phyloP scores from a whole-genome alignment of 305 asterid genomes.

The Striga hermonthica region DNA sequence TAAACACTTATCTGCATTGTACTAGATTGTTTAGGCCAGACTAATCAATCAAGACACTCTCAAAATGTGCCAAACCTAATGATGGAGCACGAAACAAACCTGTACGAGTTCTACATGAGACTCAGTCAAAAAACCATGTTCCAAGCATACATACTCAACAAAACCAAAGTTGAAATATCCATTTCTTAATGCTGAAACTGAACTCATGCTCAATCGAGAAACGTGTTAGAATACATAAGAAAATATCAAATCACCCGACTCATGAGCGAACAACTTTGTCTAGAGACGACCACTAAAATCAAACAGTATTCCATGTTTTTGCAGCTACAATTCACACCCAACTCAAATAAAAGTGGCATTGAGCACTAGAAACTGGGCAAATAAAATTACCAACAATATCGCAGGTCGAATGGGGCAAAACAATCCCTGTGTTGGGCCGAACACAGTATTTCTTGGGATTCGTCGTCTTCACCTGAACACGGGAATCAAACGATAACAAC shows the following conservation, averaged over 20 bases:
- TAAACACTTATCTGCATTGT: too few species aligned
- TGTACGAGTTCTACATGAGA: neutral
- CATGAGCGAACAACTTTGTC: neutral
- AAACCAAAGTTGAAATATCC: conserved; percentile 5
- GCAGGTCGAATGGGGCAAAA: conserved; percentile 57
- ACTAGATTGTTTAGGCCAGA: neutral
- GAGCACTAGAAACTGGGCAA: conserved; percentile 21
- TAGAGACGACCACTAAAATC: neutral
- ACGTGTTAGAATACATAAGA: neutral
- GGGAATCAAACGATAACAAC: neutral
- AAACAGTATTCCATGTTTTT: neutral
- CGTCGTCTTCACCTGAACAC: conserved; percentile 64
- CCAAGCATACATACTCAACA: neutral
- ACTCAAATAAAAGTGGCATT: conserved; percentile 4
- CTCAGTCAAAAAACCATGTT: neutral
- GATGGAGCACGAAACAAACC: neutral
- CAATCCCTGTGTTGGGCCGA: conserved; percentile 60
- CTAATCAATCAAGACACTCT: neutral
- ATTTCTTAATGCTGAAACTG: neutral
- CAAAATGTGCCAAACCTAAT: neutral
- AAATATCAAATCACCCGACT: conserved; percentile 3
- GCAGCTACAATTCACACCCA: conserved; percentile 7
- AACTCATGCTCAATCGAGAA: conserved; percentile 9
- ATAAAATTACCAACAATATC: conserved; percentile 48
- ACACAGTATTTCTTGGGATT: conserved; percentile 62